A percentile compares a stretch with the other conserved stretches of the same genome.
These are phyloP conservation scores for Manihot esculenta DNA, from an alignment of 441 rosid species.

Conservation along the genomic window DNA sequence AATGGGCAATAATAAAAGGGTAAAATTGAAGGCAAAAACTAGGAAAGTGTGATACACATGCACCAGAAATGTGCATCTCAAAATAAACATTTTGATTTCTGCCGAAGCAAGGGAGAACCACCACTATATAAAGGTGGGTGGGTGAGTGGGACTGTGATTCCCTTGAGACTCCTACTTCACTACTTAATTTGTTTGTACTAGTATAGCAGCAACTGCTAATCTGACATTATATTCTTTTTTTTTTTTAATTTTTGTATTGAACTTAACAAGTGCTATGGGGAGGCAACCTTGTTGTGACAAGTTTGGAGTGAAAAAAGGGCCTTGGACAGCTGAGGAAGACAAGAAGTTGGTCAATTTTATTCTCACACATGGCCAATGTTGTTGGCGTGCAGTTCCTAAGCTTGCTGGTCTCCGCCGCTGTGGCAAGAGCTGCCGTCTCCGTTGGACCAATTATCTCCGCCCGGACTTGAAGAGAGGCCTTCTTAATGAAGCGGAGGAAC, in stretches of 20 bases:
- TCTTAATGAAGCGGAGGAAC: conserved; percentile 71
- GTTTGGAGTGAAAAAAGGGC: conserved; percentile 83
- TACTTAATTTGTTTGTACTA: neutral
- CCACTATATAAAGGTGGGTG: conserved; percentile 45
- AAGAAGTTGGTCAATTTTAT: conserved; percentile 64
- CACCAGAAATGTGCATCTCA: no score
- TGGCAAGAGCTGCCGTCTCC: conserved; percentile 84
- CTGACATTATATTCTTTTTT: neutral
- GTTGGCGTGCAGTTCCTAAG: conserved; percentile 90
- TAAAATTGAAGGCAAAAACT: neutral
- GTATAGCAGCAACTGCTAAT: neutral
- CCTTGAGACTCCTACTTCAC: neutral
- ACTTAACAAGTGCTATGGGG: conserved; percentile 35
- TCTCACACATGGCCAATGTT: conserved; percentile 77
- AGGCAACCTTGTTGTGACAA: conserved; percentile 78
- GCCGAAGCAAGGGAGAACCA: conserved; percentile 23
- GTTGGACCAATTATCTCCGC: conserved; percentile 87
- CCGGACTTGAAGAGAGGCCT: conserved; percentile 89
- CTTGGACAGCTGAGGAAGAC: conserved; percentile 97
- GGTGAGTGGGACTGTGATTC: conserved; percentile 31
- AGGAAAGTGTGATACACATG: conserved; percentile 25
- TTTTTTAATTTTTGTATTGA: neutral
- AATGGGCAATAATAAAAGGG: no score
- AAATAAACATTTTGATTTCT: conserved; percentile 9
- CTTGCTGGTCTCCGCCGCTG: conserved; percentile 80